Base-by-base conservation (phyloP, 2,329 filamentous ascomycete genomes). In the Hypoxylon sp. region DNA sequence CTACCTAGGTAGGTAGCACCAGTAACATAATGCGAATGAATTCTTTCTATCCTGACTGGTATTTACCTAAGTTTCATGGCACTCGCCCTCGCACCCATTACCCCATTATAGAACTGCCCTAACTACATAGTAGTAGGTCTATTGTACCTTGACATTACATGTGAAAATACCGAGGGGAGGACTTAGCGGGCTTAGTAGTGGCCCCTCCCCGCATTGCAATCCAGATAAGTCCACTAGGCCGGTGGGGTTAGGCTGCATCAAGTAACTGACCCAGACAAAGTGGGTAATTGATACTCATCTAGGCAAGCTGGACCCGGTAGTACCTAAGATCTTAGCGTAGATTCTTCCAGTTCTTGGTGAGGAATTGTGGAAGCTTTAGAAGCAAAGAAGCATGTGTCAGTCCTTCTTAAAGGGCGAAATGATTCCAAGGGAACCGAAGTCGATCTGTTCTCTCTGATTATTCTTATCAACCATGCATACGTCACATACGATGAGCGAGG, bases 101-200 rank as follows among this genome's bases (percentile, higher is more conserved):
- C 24, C 5, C 24, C 24, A 5, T 27, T 27, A 5, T 5, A 27
- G 24, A 27, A 27, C 24, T 27, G 24, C 24, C 24, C 24, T 27
- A 32, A 7, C 55, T 58, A 58, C 37, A 35, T n/a, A 51, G 13
- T n/a, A n/a, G 17, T 31, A 35, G 17, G 17, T 27, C 24, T 27
- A 3, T 27, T 27, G 17, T 56, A 19, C 15, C 24, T 44, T 27
- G 21, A 21, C 42, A 37, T 35, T 47, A 29, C 73, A 75, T 75
- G 74, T 75, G 74, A 75, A 69, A 70, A 67, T 71, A 73, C 71
- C 73, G 71, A 75, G 74, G 56, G 47, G 47, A 27, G 11, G 48
- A 44, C 32, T 39, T 48, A 47, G 46, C 32, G 5, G 4, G 15
- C 15, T 5, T 37, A 44, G 5, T 44, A n/a, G 21, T 47, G 44